Base-by-base conservation (phyloP, 139 green algal species). In the Chlamydomonas schloesseri region DNA sequence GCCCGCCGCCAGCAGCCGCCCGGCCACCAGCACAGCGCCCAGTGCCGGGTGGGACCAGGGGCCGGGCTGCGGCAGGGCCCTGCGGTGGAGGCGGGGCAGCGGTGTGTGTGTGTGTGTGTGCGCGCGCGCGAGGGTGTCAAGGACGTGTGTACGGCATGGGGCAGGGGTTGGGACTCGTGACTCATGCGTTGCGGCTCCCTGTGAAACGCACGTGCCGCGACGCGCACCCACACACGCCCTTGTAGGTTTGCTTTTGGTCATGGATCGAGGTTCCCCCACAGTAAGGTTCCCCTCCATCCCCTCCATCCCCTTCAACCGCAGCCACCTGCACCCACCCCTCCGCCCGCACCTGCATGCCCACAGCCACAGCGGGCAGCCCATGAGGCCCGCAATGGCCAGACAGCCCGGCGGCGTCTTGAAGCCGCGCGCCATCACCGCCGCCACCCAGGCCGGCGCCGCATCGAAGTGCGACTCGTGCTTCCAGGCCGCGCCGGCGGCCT, bases 291-390 rank as follows among this genome's bases (percentile, higher is more conserved):
- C n/a, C n/a, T n/a, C n/a, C n/a, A n/a, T n/a, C n/a, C n/a, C n/a
- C n/a, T n/a, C n/a, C n/a, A n/a, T n/a, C n/a, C n/a, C n/a, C n/a
- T n/a, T n/a, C n/a, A n/a, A n/a, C n/a, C n/a, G n/a, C n/a, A n/a
- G n/a, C n/a, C n/a, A n/a, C n/a, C n/a, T n/a, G n/a, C n/a, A n/a
- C n/a, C n/a, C n/a, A n/a, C n/a, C n/a, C n/a, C n/a, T n/a, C n/a
- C n/a, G n/a, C n/a, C 70, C 73, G 37, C n/a, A 85, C 85, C 71
- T 72, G 28, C 64, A 67, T 8, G 82, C 79, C 86, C 87, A 94
- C 6, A 92, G 34, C 91, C 91, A 94, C 46, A 95, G 68, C 11
- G 92, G 92, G 68, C 83, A 90, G 29, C 91, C 91, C 73, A 92
- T 92, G 3, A 95, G 91, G 0, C 92, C 92, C 2, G 42, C 55